Percentiles rank a stretch among this genome's conserved stretches.
Conservation (phyloP, 805 yeast genomes). For the Saturnispora zaruensis region DNA sequence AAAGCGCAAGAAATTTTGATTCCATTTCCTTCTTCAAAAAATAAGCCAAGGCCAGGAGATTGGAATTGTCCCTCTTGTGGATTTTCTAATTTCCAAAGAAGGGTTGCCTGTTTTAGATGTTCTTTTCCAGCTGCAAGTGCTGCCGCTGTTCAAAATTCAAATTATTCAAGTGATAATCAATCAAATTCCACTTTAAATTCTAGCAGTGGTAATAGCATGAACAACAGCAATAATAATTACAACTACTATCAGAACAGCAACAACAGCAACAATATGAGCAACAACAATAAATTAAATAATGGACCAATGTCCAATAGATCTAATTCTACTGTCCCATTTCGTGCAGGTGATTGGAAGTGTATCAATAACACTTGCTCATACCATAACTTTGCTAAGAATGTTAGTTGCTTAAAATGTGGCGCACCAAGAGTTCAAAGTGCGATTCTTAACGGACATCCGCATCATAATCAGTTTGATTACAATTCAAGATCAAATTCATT, state of each 20-base stretch:
- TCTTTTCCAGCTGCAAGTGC: slow-evolving; percentile 78
- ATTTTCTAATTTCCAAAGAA: slow-evolving; percentile 85
- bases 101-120: slow-evolving; percentile 91
- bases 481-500: slow-evolving; percentile 13
- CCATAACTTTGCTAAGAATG: slow-evolving; percentile 88
- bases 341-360: slow-evolving; percentile 98
- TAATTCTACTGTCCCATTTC: slow-evolving; percentile 64
- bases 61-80: slow-evolving; percentile 99
- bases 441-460: slow-evolving; percentile 25
- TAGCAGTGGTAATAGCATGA: slow-evolving; percentile 13
- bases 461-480: slow-evolving; percentile 16
- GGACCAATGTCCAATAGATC: slow-evolving; percentile 17
- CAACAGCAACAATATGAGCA: slow-evolving; percentile 9
- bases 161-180: slow-evolving; percentile 26
- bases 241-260: slow-evolving; percentile 7
- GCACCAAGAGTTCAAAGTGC: slow-evolving; percentile 45
- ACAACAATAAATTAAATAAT: slow-evolving; percentile 15
- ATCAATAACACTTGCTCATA: slow-evolving; percentile 67
- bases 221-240: slow-evolving; percentile 9
- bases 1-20: slow-evolving; percentile 73
- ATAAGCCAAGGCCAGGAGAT: slow-evolving; percentile 92
- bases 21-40: slow-evolving; percentile 76
- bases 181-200: slow-evolving; percentile 8
- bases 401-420: slow-evolving; percentile 82
- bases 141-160: slow-evolving; percentile 58